These are phyloP conservation scores for Neonothopanus nambi DNA, from an alignment of 1,284 basidiomycete genomes.

Conservation along the genomic window DNA sequence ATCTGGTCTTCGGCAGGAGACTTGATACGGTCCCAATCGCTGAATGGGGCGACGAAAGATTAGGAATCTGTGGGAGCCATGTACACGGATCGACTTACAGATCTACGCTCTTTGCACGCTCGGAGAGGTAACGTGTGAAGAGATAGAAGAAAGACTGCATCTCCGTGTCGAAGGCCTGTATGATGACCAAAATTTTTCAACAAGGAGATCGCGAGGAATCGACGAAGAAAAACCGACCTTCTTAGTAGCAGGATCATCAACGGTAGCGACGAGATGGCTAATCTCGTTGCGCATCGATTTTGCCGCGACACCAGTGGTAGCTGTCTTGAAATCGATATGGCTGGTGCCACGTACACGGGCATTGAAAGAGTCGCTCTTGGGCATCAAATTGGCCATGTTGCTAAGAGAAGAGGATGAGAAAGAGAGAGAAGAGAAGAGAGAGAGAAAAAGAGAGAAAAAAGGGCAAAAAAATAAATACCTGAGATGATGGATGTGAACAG, in stretches of 20 bases:
- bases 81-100: conserved; percentile 62
- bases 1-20: conserved; percentile 94
- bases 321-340: conserved; percentile 94
- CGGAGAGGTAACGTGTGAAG: conserved; percentile 96
- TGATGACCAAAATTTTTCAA: conserved; percentile 9
- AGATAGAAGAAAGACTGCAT: conserved; percentile 99
- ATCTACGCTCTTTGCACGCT: conserved; percentile 93
- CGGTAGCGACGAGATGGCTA: conserved; percentile 86
- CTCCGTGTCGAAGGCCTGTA: conserved; percentile 92
- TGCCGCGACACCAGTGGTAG: conserved; percentile 95
- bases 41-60: conserved; percentile 34
- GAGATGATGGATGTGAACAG: conserved; percentile 54
- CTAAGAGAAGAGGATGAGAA: conserved; percentile 26
- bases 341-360: conserved; percentile 66
- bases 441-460: conserved; percentile 1
- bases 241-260: conserved; percentile 77
- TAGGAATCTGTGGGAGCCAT: conserved; percentile 7
- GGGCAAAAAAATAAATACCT: conserved; percentile 33
- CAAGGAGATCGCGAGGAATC: conserved; percentile 9
- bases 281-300: conserved; percentile 99
- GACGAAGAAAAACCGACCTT: conserved; percentile 53
- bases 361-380: conserved; percentile 61
- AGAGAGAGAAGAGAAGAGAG: conserved; percentile 14
- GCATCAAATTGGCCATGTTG: conserved; percentile 58
- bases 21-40: conserved; percentile 97